Evolutionary conservation across 768 basidiomycete species (phyloP), one percentile per base, ranked within the genome.

Genomic region (Pulveroboletus sp.): DNA sequence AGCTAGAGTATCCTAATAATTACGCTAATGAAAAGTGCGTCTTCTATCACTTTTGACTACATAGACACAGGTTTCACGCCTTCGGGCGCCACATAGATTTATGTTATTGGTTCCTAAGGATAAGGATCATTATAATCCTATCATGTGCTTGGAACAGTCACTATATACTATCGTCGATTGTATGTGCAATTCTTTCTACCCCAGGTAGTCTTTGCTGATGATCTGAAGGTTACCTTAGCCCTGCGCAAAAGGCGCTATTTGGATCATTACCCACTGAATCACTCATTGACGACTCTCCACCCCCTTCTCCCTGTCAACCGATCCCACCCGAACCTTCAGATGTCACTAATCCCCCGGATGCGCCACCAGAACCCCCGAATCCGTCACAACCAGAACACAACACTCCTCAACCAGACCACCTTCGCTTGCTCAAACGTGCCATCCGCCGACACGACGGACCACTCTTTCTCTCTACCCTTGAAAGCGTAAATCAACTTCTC

Each of bases 111-210:
- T 77, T 37, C 90, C 90, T 26, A 88, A 83, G 60, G 89, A 93
- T 73, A 82, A 82, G 57, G 89, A 93, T 58, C 87, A 91, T 56
- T 93, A 91, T 67, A 86, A 88, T 63, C 90, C 90, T 13, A 84
- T 93, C 48, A 77, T 85, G 74, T 86, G 86, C 61, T 71, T 93
- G 29, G 85, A 89, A 70, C 74, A 76, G 51, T 77, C 83, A 11
- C 67, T 93, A 24, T 76, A 83, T 64, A 81, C 81, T 42, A 89
- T 92, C 39, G 68, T 90, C 50, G 79, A 87, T 68, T 77, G 87
- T 86, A 50, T n/a, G 64, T 56, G 27, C 79, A 3, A 0, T 63
- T n/a, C 27, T 29, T 65, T 5, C n/a, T n/a, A n/a, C 27, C 27
- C 14, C 31, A 8, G 11, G 12, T 49, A 6, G 17, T 40, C 19